Evolutionary conservation across 2,329 filamentous ascomycete genomes (phyloP), one percentile per base, ranked within the genome.

Genomic region (Aurifilum marmelostoma): DNA sequence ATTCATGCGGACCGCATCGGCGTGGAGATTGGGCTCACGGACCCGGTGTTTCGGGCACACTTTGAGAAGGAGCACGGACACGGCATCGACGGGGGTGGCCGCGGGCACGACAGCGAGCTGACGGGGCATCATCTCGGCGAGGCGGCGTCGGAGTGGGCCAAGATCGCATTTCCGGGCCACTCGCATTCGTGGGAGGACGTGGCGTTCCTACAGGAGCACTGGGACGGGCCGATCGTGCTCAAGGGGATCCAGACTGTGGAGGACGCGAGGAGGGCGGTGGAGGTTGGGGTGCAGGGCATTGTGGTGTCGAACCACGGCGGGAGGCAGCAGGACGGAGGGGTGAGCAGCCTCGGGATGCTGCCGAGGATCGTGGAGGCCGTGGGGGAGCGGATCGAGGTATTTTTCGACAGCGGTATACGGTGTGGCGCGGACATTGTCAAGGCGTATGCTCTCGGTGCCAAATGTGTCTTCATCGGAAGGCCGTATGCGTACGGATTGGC

Each of bases 241-340:
- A 93, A 93, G 77, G 91, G 91, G 0, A 86, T 93, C n/a, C 89
- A 92, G 79, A 87, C 85, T 18, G 85, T 87, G 0, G 81, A 82
- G 54, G 91, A 93, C 76, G 90, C 90, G 18, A 80, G 83, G 65
- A 83, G 81, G 72, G 88, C 88, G 2, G 83, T 89, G 47, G 83
- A 90, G 65, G 75, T 83, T 16, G 89, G 88, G 0, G 85, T 87
- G 3, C 87, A 92, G 72, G 91, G 88, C 0, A 91, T 93, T 62
- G 84, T 93, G 1, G 81, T 93, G 1, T 87, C 84, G 18, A 93
- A 93, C 73, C 91, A 93, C 75, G 91, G 90, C 1, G 91, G 91
- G 2, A 34, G 69, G 50, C 69, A 71, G 69, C 69, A 71, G 37
- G 69, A 71, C 29, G 69, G 69, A 1, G 67, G 69, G 1, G 63